Evolutionary conservation across 441 rosid genomes (phyloP).

Genomic region (Pelargonium myrrhifolium): DNA sequence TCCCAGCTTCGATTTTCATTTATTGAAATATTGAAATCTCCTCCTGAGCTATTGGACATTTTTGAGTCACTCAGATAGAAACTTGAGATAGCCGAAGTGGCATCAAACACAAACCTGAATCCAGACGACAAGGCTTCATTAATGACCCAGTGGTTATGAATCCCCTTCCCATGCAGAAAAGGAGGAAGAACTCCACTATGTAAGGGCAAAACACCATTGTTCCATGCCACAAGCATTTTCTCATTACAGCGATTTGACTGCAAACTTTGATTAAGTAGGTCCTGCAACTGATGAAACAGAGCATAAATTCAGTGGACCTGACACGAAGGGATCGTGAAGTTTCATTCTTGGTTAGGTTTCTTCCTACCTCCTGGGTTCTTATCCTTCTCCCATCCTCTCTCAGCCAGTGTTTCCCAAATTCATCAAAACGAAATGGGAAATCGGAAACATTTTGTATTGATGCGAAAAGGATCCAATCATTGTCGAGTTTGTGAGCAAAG

Average conservation of each 20-base stretch:
- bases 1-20: conserved; percentile 60
- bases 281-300: conserved; percentile 59
- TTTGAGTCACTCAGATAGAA: conserved; percentile 30
- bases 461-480: conserved; percentile 76
- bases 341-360: conserved; percentile 21
- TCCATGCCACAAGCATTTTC: conserved; percentile 77
- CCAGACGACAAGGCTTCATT: conserved; percentile 59
- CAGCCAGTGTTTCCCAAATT: conserved; percentile 49
- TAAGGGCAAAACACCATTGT: conserved; percentile 44
- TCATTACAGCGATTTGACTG: conserved; percentile 36
- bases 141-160: conserved; percentile 58
- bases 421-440: conserved; percentile 33
- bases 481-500: conserved; percentile 45
- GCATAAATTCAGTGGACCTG: conserved; percentile 27
- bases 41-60: conserved; percentile 20
- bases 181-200: conserved; percentile 80
- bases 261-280: conserved; percentile 32
- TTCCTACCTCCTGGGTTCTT: conserved; percentile 56
- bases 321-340: conserved; percentile 18
- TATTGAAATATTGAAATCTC: conserved; percentile 20
- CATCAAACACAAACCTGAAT: conserved; percentile 70
- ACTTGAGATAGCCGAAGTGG: conserved; percentile 59
- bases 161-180: conserved; percentile 66
- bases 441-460: conserved; percentile 25
- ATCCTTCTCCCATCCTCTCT: conserved; percentile 40